Conservation (phyloP, 495 filamentous ascomycete genomes). For the Aspergillus hancockii region DNA sequence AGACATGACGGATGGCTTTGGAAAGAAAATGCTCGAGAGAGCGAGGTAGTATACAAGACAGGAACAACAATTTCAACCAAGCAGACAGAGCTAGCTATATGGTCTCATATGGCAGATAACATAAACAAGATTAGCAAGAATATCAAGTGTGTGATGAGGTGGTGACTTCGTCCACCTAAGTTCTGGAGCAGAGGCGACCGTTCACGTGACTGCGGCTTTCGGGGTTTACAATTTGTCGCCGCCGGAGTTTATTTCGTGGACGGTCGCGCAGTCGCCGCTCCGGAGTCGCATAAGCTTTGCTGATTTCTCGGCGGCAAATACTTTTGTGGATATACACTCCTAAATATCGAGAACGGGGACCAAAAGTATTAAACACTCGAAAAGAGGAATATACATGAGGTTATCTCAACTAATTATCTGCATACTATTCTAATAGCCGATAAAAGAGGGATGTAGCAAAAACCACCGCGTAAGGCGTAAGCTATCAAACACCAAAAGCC, state of each 20-base stretch:
- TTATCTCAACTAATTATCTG: background rate
- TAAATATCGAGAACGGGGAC: too few relatives aligned
- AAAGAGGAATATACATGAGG: too few relatives aligned
- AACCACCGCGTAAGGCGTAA: background rate
- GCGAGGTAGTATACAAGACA: slow-evolving; percentile 27
- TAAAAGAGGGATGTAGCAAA: background rate
- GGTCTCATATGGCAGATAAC: slow-evolving; percentile 14
- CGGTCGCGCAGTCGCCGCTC: background rate
- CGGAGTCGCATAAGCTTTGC: slow-evolving; percentile 1
- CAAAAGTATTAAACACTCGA: too few relatives aligned
- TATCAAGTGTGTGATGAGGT: slow-evolving; percentile 1
- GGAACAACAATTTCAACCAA: slow-evolving; percentile 25
- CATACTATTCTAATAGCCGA: background rate
- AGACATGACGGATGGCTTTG: slow-evolving; percentile 43
- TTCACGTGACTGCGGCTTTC: slow-evolving; percentile 36
- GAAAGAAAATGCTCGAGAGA: slow-evolving; percentile 28
- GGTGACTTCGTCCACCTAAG: slow-evolving; percentile 23
- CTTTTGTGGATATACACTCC: too few relatives aligned
- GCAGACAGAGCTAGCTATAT: background rate
- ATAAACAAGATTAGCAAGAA: background rate
- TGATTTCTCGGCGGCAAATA: background rate
- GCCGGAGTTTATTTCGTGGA: slow-evolving; percentile 12
- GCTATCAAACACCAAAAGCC: background rate
- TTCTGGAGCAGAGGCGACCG: slow-evolving; percentile 16
- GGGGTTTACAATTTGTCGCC: slow-evolving; percentile 23